Evolutionary conservation across 2,329 filamentous ascomycete genomes (phyloP), one percentile per base, ranked within the genome.

Genomic region (Fusarium sublunatum): DNA sequence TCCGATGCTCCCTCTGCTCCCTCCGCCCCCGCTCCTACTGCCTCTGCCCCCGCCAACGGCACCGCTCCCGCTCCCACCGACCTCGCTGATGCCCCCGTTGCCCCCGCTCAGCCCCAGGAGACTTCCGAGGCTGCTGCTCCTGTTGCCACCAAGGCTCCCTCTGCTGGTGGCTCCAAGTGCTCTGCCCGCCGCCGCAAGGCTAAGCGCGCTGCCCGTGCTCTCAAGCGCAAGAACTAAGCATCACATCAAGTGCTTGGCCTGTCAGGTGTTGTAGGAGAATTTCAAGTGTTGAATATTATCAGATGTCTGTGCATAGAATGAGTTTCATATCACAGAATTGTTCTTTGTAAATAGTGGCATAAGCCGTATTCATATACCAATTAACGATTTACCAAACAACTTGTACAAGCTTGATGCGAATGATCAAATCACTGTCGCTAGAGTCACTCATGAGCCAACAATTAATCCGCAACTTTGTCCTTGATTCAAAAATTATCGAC

Each of bases 321-420:
- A 32, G 22, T 35, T 24, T 36, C 36, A 34, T 58, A 38, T 46
- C 29, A 53, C 26, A 47, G 48, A 36, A 58, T 46, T 64, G 52
- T 69, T 69, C 67, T 68, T 50, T 68, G 67, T 70, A 70, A 53
- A 70, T 70, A 70, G 42, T 69, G 55, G 60, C 58, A 44, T 31
- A 40, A 49, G 38, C 61, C 38, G 42, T 48, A 38, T 22, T 32
- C 25, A 51, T 36, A 26, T 42, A 47, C 24, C 31, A 31, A 43
- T 49, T 19, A 31, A 45, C 24, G 38, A 39, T 40, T 61, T 34
- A 49, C 15, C 10, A 7, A 35, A 13, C 13, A 8, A 28, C 24
- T 28, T 9, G 28, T 6, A 8, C 3, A 8, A 11, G 22, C 2
- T 13, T 11, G 4, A 8, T 11, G 35, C 24, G 8, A 38, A 24